phyloP scores from a whole-genome alignment of 2,329 filamentous ascomycete species.

The Fusarium aywerte region DNA sequence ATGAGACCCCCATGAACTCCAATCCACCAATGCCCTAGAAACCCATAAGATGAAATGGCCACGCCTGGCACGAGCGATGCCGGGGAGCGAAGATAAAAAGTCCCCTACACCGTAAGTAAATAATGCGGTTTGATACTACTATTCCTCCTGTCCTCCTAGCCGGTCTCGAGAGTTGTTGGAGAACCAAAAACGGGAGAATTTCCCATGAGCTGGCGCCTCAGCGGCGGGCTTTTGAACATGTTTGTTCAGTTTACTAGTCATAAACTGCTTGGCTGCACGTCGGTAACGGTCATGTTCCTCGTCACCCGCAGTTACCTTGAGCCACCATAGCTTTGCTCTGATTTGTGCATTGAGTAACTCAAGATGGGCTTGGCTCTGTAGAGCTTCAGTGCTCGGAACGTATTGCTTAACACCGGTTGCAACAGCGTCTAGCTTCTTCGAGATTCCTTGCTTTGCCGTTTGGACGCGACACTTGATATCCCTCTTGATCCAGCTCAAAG shows the following conservation, averaged over 20 bases:
- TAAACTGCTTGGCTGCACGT: conserved; percentile 58
- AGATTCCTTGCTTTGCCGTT: conserved; percentile 32
- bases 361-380: conserved; percentile 57
- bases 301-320: conserved; percentile 62
- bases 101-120: conserved; percentile 30
- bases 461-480: conserved; percentile 33
- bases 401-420: conserved; percentile 36
- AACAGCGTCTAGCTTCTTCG: conserved; percentile 30
- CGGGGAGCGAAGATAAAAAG: conserved; percentile 5
- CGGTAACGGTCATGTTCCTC: conserved; percentile 60
- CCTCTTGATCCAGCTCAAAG: conserved; percentile 37
- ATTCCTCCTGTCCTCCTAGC: conserved; percentile 24
- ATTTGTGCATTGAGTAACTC: conserved; percentile 65
- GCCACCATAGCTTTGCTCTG: conserved; percentile 66
- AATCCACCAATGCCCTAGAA: conserved; percentile 32
- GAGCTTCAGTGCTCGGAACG: conserved; percentile 39
- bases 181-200: conserved; percentile 29
- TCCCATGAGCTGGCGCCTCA: conserved; percentile 29
- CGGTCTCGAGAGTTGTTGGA: conserved; percentile 35
- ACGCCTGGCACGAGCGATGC: conserved; percentile 18
- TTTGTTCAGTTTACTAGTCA: conserved; percentile 53
- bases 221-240: conserved; percentile 43
- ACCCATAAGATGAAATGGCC: conserved; percentile 18
- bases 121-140: conserved; percentile 8
- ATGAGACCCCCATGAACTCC: conserved; percentile 44